These are phyloP conservation scores for Calonectria crousiana DNA, from an alignment of 2,329 filamentous ascomycete species.

Conservation along the genomic window DNA sequence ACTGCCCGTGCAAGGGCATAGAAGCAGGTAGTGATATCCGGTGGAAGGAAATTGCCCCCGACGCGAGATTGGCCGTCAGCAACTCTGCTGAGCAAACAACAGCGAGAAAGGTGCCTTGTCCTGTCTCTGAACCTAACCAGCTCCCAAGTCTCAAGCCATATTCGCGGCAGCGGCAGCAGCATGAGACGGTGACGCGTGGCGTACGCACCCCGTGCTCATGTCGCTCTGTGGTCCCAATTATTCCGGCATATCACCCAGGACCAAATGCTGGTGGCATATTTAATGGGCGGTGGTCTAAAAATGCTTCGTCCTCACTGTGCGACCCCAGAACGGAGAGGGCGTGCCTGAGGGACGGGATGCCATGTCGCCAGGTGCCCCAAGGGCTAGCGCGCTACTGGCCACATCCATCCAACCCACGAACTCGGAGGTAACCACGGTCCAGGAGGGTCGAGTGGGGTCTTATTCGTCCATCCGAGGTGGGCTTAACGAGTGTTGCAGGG, in stretches of 20 bases:
- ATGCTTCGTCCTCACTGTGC: constrained; percentile 4
- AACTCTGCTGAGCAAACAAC: background rate
- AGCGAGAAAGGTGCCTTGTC: background rate
- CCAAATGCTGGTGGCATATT: constrained; percentile 18
- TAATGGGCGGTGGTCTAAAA: constrained; percentile 8
- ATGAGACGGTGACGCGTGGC: constrained; percentile 42
- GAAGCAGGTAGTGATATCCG: constrained; percentile 5
- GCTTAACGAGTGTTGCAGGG: constrained; percentile 13
- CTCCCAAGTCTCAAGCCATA: background rate
- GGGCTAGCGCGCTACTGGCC: constrained; percentile 10
- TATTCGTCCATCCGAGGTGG: constrained; percentile 34
- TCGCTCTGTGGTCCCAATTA: constrained; percentile 2
- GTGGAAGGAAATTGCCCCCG: constrained; percentile 22
- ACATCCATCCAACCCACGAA: constrained; percentile 9
- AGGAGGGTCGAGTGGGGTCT: constrained; percentile 27
- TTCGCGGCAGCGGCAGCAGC: background rate
- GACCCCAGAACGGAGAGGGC: background rate
- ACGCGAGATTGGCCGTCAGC: constrained; percentile 20
- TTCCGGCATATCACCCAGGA: background rate
- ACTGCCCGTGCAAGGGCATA: constrained; percentile 6
- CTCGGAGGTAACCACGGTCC: constrained; percentile 28
- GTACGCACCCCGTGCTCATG: constrained; percentile 30
- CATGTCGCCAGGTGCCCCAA: background rate
- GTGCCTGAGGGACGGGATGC: background rate
- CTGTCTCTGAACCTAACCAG: background rate